Conservation (phyloP, 495 filamentous ascomycete species). For the Letharia lupina region DNA sequence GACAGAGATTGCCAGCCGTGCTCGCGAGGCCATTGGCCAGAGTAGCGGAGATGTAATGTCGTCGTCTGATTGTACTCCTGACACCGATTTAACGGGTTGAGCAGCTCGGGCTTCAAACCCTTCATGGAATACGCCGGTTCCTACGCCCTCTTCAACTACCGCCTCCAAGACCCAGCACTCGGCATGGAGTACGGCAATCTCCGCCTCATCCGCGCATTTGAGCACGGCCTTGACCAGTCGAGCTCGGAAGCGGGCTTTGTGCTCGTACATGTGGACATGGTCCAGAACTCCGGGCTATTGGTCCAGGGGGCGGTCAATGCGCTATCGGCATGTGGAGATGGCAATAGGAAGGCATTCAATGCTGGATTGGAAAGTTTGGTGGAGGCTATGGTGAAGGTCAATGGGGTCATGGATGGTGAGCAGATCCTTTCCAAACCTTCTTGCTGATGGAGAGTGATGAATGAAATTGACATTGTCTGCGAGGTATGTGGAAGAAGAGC, state of each 20-base stretch:
- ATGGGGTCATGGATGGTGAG: conserved; percentile 69
- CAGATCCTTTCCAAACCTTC: conserved; percentile 9
- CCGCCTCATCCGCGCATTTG: conserved; percentile 79
- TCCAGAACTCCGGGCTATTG: conserved; percentile 62
- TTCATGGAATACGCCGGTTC: conserved; percentile 95
- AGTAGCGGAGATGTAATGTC: conserved; percentile 63
- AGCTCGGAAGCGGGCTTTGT: conserved; percentile 93
- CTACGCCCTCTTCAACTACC: conserved; percentile 87
- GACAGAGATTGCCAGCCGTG: conserved; percentile 8
- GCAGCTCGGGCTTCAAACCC: conserved; percentile 60
- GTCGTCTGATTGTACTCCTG: no score
- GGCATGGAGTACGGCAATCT: conserved; percentile 71
- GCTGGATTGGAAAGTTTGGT: conserved; percentile 54
- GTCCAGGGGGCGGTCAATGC: conserved; percentile 59
- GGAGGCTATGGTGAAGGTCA: conserved; percentile 57
- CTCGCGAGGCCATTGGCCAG: conserved; percentile 21
- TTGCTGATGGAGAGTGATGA: neutral
- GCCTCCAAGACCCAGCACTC: conserved; percentile 51
- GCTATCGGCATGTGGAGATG: conserved; percentile 49
- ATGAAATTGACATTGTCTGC: conserved; percentile 8
- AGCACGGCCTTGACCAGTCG: conserved; percentile 70
- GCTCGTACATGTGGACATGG: conserved; percentile 76
- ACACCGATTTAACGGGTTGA: neutral
- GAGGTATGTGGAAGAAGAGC: conserved; percentile 79
- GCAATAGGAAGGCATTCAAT: conserved; percentile 48